Evolutionary conservation across 2,329 filamentous ascomycete species (phyloP), one percentile per base, ranked within the genome.

Genomic region (Emmonsiellopsis sp.): DNA sequence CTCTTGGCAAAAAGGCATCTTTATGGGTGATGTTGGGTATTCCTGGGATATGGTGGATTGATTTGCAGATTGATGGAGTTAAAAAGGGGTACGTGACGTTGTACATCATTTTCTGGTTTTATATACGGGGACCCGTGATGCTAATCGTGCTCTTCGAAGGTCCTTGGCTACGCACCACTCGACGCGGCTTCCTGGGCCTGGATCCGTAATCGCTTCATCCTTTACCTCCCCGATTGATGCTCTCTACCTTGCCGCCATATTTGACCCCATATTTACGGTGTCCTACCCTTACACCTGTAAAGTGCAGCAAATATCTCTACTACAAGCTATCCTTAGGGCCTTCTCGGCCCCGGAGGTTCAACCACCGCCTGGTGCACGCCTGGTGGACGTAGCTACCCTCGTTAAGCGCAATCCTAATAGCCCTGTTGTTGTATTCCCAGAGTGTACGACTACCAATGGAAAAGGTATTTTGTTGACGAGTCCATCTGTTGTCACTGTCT

Each of bases 1-100:
- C 79, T 7, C 64, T 84, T 36, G 72, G 84, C 43, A 89, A 89
- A 64, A 97, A 97, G 72, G 82, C 87, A 10, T 82, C 89, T 48
- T 74, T 97, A 51, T 97, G 93, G 92, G 80, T 83, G 56, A 81
- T 97, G 59, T 81, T 98, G 61, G 86, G 84, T 39, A 86, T 95
- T 55, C 89, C 91, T 0, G 92, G 93, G 32, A 88, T 98, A 54
- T 97, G 91, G 90, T 97, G 92, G 92, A 85, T 96, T 53, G 93
- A 98, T 71, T 76, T 98, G n/a, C 92, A 96, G 70, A 88, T 98
- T 60, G 93, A 98, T 68, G 92, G 92, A 55, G 93, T 98, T 52
- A 91, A 88, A 72, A 88, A 90, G 73, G 93, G 93, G 73, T 91
- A 69, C 53, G 76, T 65, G 14, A 9, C 10, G 13, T 56, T 42